Conservation (phyloP, 805 yeast species). For the Myxozyma neotropica region DNA sequence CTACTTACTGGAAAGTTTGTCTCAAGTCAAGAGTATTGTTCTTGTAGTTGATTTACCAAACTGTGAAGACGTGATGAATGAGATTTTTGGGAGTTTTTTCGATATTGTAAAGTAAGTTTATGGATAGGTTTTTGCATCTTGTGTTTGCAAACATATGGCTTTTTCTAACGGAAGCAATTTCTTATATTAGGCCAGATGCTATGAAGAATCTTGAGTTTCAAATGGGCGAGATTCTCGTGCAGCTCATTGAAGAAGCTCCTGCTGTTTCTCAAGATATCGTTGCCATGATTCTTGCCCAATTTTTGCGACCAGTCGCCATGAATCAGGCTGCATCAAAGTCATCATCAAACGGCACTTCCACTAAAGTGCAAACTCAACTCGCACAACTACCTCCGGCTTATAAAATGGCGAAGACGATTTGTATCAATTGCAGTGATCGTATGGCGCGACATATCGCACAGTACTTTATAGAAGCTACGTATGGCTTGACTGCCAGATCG, state of each 20-base stretch:
- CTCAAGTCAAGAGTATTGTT: conserved; percentile 75
- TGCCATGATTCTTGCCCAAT: conserved; percentile 65
- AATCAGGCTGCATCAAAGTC: conserved; percentile 6
- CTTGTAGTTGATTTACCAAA: conserved; percentile 74
- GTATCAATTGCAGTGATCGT: conserved; percentile 70
- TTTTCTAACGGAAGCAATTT: too few species aligned
- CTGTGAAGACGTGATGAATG: conserved; percentile 55
- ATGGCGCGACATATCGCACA: conserved; percentile 76
- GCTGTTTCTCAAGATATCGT: conserved; percentile 62
- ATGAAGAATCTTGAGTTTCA: conserved; percentile 55
- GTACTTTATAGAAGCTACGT: conserved; percentile 76
- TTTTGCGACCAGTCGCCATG: conserved; percentile 48
- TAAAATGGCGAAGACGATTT: conserved; percentile 64
- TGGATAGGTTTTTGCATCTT: background rate
- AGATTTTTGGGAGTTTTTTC: conserved; percentile 65
- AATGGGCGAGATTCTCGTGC: conserved; percentile 71
- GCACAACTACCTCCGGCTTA: conserved; percentile 56
- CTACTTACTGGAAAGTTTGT: conserved; percentile 65
- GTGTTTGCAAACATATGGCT: background rate
- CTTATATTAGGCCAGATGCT: conserved; percentile 29
- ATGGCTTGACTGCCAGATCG: conserved; percentile 40
- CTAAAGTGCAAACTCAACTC: conserved; percentile 17
- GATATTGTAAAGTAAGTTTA: conserved; percentile 47
- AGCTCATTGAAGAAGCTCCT: conserved; percentile 71
- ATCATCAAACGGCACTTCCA: background rate